phyloP scores from a whole-genome alignment of 176 grass and related monocot species.

The Zoysia pacifica region DNA sequence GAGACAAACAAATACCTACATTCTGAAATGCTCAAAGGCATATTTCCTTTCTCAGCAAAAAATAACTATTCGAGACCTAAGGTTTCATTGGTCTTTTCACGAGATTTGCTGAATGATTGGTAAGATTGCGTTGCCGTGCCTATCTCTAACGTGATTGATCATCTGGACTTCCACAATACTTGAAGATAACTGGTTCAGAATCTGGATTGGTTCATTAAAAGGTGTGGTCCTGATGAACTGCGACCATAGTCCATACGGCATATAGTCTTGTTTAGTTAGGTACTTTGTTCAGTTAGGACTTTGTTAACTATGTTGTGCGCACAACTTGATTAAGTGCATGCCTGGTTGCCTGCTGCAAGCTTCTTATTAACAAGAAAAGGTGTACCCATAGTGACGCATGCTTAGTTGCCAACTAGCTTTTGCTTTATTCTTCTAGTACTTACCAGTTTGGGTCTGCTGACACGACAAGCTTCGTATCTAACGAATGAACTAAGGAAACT shows the following conservation, averaged over 20 bases:
- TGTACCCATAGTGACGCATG: conserved; percentile 10
- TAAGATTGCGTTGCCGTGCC: conserved; percentile 5
- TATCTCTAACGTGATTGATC: conserved; percentile 19
- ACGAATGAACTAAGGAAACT: conserved; percentile 3
- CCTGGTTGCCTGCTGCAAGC: conserved; percentile 8
- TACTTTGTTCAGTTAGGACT: conserved; percentile 24
- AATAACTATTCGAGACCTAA: conserved; percentile 17
- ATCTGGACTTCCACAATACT: conserved; percentile 19
- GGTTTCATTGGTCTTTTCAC: conserved; percentile 6
- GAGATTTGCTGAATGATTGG: conserved; percentile 40
- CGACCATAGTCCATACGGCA: conserved; percentile 4
- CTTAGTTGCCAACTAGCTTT: neutral
- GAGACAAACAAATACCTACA: neutral
- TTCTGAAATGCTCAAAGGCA: conserved; percentile 12
- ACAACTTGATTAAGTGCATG: conserved; percentile 19
- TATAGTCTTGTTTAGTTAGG: conserved; percentile 21
- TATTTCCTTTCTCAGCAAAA: neutral
- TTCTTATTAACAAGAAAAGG: conserved; percentile 27
- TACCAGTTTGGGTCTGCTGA: conserved; percentile 13
- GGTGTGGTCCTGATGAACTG: conserved; percentile 48
- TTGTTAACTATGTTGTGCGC: neutral
- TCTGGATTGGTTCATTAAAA: conserved; percentile 43
- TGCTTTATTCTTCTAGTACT: conserved; percentile 49
- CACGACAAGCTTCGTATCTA: conserved; percentile 24
- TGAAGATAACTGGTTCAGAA: conserved; percentile 39